phyloP scores from a whole-genome alignment of 176 grass and related monocot genomes.

The Musa itinerans region DNA sequence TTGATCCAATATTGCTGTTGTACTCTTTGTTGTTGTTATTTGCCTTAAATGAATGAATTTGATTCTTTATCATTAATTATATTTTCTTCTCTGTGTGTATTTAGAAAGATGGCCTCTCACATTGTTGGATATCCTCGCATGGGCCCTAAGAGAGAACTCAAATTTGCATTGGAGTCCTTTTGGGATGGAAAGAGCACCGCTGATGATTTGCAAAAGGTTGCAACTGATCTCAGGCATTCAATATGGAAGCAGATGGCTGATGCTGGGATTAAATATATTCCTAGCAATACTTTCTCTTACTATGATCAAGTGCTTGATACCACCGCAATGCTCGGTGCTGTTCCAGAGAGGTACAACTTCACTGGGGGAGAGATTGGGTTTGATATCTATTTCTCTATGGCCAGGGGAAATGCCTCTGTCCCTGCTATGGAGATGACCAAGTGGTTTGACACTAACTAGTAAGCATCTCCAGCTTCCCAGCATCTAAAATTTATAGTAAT shows the following conservation, averaged over 20 bases:
- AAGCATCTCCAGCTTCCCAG: slow-evolving; percentile 12
- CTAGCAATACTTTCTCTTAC: slow-evolving; percentile 90
- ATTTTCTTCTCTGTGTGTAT: not conserved
- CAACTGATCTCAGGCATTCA: slow-evolving; percentile 57
- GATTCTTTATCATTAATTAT: not conserved
- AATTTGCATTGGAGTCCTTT: slow-evolving; percentile 89
- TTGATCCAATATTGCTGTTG: no score
- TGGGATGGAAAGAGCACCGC: slow-evolving; percentile 85
- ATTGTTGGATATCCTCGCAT: slow-evolving; percentile 97
- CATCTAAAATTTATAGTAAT: not conserved
- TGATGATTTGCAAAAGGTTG: slow-evolving; percentile 78
- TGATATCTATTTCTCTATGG: slow-evolving; percentile 91
- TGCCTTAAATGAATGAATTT: no score
- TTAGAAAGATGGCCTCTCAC: slow-evolving; percentile 83
- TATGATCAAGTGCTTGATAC: slow-evolving; percentile 96
- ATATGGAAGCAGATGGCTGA: slow-evolving; percentile 95
- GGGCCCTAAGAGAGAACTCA: slow-evolving; percentile 97
- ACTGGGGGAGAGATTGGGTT: slow-evolving; percentile 63
- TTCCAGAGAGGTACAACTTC: slow-evolving; percentile 78
- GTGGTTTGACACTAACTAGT: slow-evolving; percentile 99
- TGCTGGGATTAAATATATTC: slow-evolving; percentile 96
- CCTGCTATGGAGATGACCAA: slow-evolving; percentile 99
- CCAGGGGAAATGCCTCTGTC: slow-evolving; percentile 86
- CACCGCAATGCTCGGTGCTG: slow-evolving; percentile 75
- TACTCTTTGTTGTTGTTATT: no score